phyloP scores from a whole-genome alignment of 2,329 filamentous ascomycete species.

The Cytospora leucostoma region DNA sequence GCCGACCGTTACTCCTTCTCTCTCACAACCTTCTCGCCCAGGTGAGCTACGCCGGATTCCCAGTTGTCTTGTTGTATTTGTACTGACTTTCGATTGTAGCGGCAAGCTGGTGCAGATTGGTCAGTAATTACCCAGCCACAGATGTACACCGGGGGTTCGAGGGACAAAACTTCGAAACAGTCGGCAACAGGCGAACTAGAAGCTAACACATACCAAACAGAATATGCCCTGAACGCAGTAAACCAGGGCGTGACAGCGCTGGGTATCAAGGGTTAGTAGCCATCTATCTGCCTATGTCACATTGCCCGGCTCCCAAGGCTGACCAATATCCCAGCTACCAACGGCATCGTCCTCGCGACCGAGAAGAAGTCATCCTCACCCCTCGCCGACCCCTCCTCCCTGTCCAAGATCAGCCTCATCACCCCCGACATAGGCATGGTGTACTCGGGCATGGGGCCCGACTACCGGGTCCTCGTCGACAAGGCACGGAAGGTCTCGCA shows the following conservation, averaged over 20 bases:
- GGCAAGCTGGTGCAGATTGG: constrained; percentile 99
- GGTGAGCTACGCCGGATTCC: constrained; percentile 59
- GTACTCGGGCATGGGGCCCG: constrained; percentile 97
- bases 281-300: constrained; percentile 4
- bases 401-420: constrained; percentile 96
- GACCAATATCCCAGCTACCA: constrained; percentile 68
- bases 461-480: constrained; percentile 97
- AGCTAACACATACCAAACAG: constrained; percentile 49
- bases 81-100: constrained; percentile 51
- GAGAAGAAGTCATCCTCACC: constrained; percentile 99
- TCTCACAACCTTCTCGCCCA: constrained; percentile 98
- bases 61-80: constrained; percentile 28
- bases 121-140: constrained; percentile 36
- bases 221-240: constrained; percentile 98
- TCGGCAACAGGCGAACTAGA: constrained; percentile 12
- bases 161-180: neutral
- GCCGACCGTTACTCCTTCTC: constrained; percentile 99
- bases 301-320: constrained; percentile 3
- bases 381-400: constrained; percentile 89
- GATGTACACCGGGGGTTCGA: constrained; percentile 28
- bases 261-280: constrained; percentile 84
- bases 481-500: constrained; percentile 98
- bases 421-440: constrained; percentile 99
- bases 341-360: constrained; percentile 97
- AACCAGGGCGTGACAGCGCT: constrained; percentile 98